Conservation (phyloP, 169 alveolate species). For the Plasmodium sp. region DNA sequence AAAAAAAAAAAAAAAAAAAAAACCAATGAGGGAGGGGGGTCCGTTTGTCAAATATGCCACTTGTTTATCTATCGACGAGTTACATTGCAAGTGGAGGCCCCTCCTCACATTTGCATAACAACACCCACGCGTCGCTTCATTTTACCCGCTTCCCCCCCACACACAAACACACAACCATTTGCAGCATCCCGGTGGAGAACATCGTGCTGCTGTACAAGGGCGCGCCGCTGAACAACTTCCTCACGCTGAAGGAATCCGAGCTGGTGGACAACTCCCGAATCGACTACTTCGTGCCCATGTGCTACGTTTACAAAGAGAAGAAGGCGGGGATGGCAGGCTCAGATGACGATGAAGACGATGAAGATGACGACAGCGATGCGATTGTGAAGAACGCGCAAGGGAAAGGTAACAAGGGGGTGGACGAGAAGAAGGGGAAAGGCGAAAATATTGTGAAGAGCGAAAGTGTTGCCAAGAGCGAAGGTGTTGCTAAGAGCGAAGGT, state of each 20-base stretch:
- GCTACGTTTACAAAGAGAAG: constrained; percentile 49
- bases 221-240: constrained; percentile 50
- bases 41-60: background rate
- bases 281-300: constrained; percentile 54
- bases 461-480: background rate
- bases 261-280: constrained; percentile 22
- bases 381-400: background rate
- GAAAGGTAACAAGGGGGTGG: background rate
- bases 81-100: background rate
- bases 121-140: background rate
- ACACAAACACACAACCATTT: background rate
- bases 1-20: background rate
- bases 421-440: background rate
- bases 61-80: too few relatives aligned
- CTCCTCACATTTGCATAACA: background rate
- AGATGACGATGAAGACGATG: background rate
- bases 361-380: background rate
- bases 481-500: background rate
- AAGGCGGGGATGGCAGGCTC: background rate
- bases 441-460: background rate
- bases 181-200: constrained; percentile 51
- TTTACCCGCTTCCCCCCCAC: background rate
- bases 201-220: constrained; percentile 55
- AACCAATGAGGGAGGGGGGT: background rate
- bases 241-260: constrained; percentile 60